These are phyloP conservation scores for Boeremia exigua DNA, from an alignment of 2,329 filamentous ascomycete genomes.

Conservation along the genomic window DNA sequence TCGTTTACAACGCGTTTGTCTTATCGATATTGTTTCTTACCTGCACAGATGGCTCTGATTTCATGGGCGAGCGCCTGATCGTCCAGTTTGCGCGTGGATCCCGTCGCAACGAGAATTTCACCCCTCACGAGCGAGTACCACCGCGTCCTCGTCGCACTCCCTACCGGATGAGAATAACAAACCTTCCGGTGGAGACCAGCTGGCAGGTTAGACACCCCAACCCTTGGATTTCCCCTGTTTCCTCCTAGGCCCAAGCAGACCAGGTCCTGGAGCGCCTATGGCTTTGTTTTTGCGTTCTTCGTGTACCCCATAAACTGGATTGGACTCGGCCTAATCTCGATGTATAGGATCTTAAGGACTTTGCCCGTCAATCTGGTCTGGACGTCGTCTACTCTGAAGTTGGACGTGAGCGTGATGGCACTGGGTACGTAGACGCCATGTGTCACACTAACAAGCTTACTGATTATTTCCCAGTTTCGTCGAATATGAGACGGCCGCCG, in stretches of 20 bases:
- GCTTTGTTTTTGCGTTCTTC: conserved; percentile 45
- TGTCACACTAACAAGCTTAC: not conserved
- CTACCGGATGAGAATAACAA: conserved; percentile 96
- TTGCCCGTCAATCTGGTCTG: conserved; percentile 93
- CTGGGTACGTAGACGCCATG: conserved; percentile 70
- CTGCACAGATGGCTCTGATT: conserved; percentile 84
- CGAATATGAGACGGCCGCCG: conserved; percentile 92
- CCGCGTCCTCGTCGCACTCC: conserved; percentile 91
- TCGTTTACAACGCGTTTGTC: not conserved
- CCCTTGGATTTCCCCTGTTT: conserved; percentile 52
- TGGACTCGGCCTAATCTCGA: conserved; percentile 76
- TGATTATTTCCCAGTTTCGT: conserved; percentile 73
- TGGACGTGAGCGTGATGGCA: conserved; percentile 86
- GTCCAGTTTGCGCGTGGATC: conserved; percentile 97
- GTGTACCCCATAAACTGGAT: conserved; percentile 41
- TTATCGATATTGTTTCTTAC: conserved; percentile 23
- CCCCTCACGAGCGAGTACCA: conserved; percentile 68
- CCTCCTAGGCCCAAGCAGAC: conserved; percentile 44
- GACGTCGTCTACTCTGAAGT: conserved; percentile 99
- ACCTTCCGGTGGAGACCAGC: conserved; percentile 97
- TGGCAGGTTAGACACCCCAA: conserved; percentile 94
- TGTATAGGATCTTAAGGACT: conserved; percentile 98
- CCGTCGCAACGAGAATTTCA: conserved; percentile 70
- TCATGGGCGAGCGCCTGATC: conserved; percentile 96
- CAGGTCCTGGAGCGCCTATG: conserved; percentile 46